Percentiles rank a stretch among this genome's conserved stretches.
phyloP scores from a whole-genome alignment of 257 asterid species.

The Fraxinus excelsior region DNA sequence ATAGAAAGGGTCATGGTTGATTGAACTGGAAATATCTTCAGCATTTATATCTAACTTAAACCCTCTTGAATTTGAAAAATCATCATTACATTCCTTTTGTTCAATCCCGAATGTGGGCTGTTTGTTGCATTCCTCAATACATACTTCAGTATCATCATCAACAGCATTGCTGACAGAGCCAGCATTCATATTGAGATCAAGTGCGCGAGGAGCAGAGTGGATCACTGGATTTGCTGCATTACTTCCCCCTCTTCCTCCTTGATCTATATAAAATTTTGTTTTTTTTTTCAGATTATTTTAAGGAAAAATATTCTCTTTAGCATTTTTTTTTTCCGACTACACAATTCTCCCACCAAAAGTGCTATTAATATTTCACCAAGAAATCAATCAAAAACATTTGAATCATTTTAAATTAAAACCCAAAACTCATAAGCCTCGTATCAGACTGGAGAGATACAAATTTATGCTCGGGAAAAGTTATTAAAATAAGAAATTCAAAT shows the following conservation, averaged over 20 bases:
- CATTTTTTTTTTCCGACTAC: not conserved
- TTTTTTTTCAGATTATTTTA: slow-evolving; percentile 12
- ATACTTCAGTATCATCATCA: slow-evolving; percentile 29
- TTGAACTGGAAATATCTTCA: slow-evolving; percentile 57
- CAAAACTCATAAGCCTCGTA: slow-evolving; percentile 6
- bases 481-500: no score
- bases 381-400: not conserved
- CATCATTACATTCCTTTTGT: not conserved
- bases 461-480: not conserved
- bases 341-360: not conserved
- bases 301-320: not conserved
- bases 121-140: slow-evolving; percentile 32
- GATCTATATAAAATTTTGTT: slow-evolving; percentile 32
- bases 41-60: slow-evolving; percentile 64
- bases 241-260: slow-evolving; percentile 45
- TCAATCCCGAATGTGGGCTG: slow-evolving; percentile 29
- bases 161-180: slow-evolving; percentile 29
- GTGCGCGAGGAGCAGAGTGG: slow-evolving; percentile 30
- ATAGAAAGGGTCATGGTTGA: slow-evolving; percentile 41
- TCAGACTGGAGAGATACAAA: not conserved
- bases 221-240: slow-evolving; percentile 17
- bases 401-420: not conserved
- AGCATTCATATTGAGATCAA: slow-evolving; percentile 59
- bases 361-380: not conserved
- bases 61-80: slow-evolving; percentile 34